Conservation (phyloP, 1,284 basidiomycete species). For the Puccinia triticina region DNA sequence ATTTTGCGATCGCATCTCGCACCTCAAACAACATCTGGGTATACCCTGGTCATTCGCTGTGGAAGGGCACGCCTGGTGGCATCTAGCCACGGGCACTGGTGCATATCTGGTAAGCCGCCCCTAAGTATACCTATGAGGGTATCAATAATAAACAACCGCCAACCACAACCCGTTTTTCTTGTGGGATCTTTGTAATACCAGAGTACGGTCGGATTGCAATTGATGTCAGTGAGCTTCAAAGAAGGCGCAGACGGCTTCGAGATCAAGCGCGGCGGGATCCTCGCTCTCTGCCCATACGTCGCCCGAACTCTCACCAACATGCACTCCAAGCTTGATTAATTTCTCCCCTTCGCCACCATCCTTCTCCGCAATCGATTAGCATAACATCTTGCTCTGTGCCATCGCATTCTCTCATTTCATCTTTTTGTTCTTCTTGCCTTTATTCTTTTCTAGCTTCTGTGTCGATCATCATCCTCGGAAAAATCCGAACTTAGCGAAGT, state of each 20-base stretch:
- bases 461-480: too few relatives aligned
- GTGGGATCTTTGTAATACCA: background rate
- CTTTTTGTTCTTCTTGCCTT: too few relatives aligned
- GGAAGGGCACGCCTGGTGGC: slow-evolving; percentile 64
- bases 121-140: background rate
- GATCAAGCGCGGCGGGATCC: background rate
- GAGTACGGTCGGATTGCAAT: slow-evolving; percentile 41
- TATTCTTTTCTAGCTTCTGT: too few relatives aligned
- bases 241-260: slow-evolving; percentile 49
- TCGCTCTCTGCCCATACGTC: slow-evolving; percentile 43
- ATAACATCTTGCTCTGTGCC: too few relatives aligned
- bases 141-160: too few relatives aligned
- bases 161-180: background rate
- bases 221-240: slow-evolving; percentile 41
- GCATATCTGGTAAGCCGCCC: slow-evolving; percentile 56
- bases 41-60: slow-evolving; percentile 53
- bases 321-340: slow-evolving; percentile 22
- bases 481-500: too few relatives aligned
- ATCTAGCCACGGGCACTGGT: slow-evolving; percentile 64
- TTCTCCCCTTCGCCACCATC: background rate
- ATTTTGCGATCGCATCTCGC: slow-evolving; percentile 53
- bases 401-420: too few relatives aligned
- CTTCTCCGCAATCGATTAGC: too few relatives aligned
- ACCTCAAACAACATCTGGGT: slow-evolving; percentile 54
- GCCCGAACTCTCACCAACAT: slow-evolving; percentile 32